phyloP scores from a whole-genome alignment of 2,329 filamentous ascomycete species.

The Thielaviopsis ethacetica region DNA sequence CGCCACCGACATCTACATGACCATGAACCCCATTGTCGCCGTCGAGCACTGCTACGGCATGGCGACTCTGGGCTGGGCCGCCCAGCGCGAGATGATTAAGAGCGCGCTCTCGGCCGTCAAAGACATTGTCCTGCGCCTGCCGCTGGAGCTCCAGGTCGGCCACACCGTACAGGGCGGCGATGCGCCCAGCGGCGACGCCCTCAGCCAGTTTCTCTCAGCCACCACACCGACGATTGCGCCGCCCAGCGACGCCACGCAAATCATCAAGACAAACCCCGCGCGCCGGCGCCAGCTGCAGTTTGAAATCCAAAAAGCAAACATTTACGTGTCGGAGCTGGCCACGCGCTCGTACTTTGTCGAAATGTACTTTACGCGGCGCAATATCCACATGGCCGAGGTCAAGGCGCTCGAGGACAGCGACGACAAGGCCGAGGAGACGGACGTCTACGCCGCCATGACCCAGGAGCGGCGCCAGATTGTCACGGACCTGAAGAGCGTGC shows the following conservation, averaged over 20 bases:
- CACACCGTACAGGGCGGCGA: constrained; percentile 18
- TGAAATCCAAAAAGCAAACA: constrained; percentile 85
- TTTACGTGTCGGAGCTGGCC: constrained; percentile 65
- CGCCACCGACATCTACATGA: constrained; percentile 61
- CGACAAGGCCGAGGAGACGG: constrained; percentile 24
- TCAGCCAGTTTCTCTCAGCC: constrained; percentile 20
- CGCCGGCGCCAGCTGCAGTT: constrained; percentile 49
- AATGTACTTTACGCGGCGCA: constrained; percentile 64
- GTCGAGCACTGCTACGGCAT: constrained; percentile 72
- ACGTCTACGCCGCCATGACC: constrained; percentile 48
- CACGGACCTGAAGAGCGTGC: constrained; percentile 57
- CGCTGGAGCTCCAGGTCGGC: constrained; percentile 48
- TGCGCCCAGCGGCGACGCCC: constrained; percentile 15
- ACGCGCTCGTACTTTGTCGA: constrained; percentile 77
- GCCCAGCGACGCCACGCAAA: constrained; percentile 30
- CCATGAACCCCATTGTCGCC: constrained; percentile 64
- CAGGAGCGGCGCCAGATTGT: constrained; percentile 69
- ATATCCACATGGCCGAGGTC: constrained; percentile 35
- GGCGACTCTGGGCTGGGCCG: constrained; percentile 58
- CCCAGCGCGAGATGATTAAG: constrained; percentile 58
- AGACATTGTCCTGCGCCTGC: constrained; percentile 48
- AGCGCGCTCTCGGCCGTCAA: constrained; percentile 58
- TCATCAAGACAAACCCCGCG: constrained; percentile 31
- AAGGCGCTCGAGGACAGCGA: constrained; percentile 22
- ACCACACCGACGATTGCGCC: constrained; percentile 27